Base-by-base conservation (phyloP, 495 filamentous ascomycete species). In the Penicillium samsonianum region DNA sequence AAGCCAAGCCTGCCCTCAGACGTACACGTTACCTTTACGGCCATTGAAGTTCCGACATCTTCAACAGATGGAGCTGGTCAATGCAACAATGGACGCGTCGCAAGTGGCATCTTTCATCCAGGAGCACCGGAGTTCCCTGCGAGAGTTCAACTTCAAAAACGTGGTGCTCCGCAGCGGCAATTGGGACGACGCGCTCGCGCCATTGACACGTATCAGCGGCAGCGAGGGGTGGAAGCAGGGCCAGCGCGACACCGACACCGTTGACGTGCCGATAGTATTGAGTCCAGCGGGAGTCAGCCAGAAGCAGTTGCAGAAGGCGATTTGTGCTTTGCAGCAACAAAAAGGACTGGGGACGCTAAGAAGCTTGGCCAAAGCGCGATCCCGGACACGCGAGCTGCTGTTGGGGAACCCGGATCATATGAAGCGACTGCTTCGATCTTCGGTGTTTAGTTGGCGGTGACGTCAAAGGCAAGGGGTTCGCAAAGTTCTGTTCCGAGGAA, bases 141-240 rank as follows among this genome's bases (percentile, higher is more conserved):
- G 76, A 26, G 87, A 90, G 59, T 85, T 90, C 65, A 83, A 89
- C 54, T 89, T 92, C 67, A 83, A 90, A 65, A 84, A 87, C 53
- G 82, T 87, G 11, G 72, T 76, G 28, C 74, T 92, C 25, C 78
- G 86, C 17, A 75, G 73, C 50, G 89, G 86, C 20, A 85, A 74
- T 49, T 92, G 88, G 89, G 87, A 92, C 53, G 85, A 89, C 45
- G 90, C 88, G 2, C 77, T 91, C 4, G 82, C 80, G 30, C 87
- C 87, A 3, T 68, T 92, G 56, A 84, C 81, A 46, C 68, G 69
- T 53, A 79, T 80, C 57, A 81, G 75, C 65, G 82, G 82, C 52
- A 80, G 46, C 59, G 78, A 76, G 53, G 68, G 58, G 53, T 87
- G 73, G 80, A 80, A 65, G 54, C 73, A 38, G 14, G 23, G 53